Conservation (phyloP, 140 eudicot genomes). For the Flaveria floridana region DNA sequence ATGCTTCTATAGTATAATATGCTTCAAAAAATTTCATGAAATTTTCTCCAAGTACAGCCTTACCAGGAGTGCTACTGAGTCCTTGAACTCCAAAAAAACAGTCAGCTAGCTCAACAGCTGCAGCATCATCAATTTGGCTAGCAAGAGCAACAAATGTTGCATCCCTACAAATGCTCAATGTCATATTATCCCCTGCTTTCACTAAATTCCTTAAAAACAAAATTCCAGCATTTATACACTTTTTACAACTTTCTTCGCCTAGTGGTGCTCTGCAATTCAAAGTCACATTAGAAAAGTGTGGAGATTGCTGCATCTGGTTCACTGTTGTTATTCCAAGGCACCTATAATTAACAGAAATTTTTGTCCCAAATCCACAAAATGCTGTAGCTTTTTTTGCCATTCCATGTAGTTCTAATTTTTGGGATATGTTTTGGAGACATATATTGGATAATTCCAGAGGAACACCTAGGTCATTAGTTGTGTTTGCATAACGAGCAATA, state of each 20-base stretch:
- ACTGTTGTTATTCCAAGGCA: slow-evolving; percentile 88
- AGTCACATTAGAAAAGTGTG: slow-evolving; percentile 56
- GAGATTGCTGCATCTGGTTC: slow-evolving; percentile 79
- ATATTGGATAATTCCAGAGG: slow-evolving; percentile 49
- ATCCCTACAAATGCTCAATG: slow-evolving; percentile 89
- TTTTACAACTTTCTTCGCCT: slow-evolving; percentile 53
- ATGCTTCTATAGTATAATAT: neutral
- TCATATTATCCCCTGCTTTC: slow-evolving; percentile 63
- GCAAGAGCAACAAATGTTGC: slow-evolving; percentile 88
- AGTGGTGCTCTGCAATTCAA: slow-evolving; percentile 59
- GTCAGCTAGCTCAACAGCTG: slow-evolving; percentile 63
- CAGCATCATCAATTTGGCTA: slow-evolving; percentile 63
- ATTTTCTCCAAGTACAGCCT: slow-evolving; percentile 6
- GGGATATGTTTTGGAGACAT: slow-evolving; percentile 63
- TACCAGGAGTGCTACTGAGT: slow-evolving; percentile 63
- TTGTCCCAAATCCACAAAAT: slow-evolving; percentile 84
- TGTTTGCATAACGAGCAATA: slow-evolving; percentile 78
- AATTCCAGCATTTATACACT: slow-evolving; percentile 80
- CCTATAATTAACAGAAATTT: slow-evolving; percentile 71
- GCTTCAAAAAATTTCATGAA: neutral
- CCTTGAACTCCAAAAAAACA: slow-evolving; percentile 87
- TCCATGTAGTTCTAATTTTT: slow-evolving; percentile 69
- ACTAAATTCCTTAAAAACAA: slow-evolving; percentile 55
- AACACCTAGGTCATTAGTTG: slow-evolving; percentile 74
- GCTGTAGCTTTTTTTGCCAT: slow-evolving; percentile 61